Percentiles rank a stretch among this genome's conserved stretches.
phyloP scores from a whole-genome alignment of 202 grass and related monocot species.

The Schoenoplectus triqueter region DNA sequence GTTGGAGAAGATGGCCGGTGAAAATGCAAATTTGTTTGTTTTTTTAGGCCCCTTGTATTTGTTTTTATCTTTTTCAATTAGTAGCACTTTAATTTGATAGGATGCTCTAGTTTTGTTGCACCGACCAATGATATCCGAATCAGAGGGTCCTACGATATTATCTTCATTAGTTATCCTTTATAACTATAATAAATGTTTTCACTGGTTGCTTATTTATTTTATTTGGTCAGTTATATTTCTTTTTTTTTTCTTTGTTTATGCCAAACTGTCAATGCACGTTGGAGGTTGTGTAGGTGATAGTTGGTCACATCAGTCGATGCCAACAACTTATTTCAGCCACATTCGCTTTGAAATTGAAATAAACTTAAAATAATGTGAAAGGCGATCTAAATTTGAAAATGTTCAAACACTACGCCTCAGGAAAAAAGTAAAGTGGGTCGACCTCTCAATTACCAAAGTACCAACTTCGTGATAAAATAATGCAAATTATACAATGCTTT shows the following conservation, averaged over 20 bases:
- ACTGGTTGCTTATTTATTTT: neutral
- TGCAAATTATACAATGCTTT: neutral
- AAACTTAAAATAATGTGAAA: neutral
- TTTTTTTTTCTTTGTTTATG: neutral
- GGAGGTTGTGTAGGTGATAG: constrained; percentile 18
- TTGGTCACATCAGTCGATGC: constrained; percentile 43
- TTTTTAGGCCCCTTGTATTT: constrained; percentile 17
- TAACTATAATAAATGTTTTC: constrained; percentile 20
- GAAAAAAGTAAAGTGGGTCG: neutral
- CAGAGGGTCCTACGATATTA: constrained; percentile 36
- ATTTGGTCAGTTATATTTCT: constrained; percentile 17
- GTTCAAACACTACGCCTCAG: neutral
- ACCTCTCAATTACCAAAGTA: neutral
- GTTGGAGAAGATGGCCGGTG: neutral
- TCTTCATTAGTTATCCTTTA: constrained; percentile 28
- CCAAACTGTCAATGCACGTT: constrained; percentile 24
- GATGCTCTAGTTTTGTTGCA: constrained; percentile 39
- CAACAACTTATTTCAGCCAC: constrained; percentile 41
- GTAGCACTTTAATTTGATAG: constrained; percentile 29
- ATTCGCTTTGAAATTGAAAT: constrained; percentile 1
- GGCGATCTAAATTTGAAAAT: neutral
- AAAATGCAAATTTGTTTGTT: constrained; percentile 37
- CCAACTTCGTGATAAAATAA: neutral
- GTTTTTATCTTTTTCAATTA: constrained; percentile 1
- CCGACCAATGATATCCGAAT: constrained; percentile 26